Base-by-base conservation (phyloP, 345 rosid genomes). In the Eucalyptus shirleyi region DNA sequence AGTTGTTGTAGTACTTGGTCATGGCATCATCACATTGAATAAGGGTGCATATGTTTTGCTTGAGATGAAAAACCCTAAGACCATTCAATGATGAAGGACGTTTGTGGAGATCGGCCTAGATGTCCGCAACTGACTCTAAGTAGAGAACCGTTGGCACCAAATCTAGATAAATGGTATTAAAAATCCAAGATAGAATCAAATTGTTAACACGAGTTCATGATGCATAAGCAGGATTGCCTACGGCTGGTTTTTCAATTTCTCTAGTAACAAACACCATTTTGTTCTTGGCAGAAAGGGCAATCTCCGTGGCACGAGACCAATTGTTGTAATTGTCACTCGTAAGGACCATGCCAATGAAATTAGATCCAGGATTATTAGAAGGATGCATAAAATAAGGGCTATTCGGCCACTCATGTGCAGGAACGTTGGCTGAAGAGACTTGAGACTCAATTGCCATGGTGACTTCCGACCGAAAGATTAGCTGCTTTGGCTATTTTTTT, bases 201-300 rank as follows among this genome's bases (percentile, higher is more conserved):
- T 62, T 62, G 11, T 67, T 67, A 7, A 32, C 40, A 32, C 2
- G 23, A 32, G 18, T 67, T 34, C 21, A n/a, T 16, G 80, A 67
- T 0, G 12, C 10, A n/a, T 67, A 67, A 34, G 40, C 3, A 67
- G 0, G 77, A 67, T 67, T 5, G 1, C 2, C 19, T 67, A 17
- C 12, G 1, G 5, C 23, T n/a, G 3, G 23, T 8, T 67, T n/a
- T 7, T n/a, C 34, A 7, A n/a, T n/a, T 67, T n/a, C 5, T n/a
- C 40, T 8, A 67, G 40, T 67, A 67, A 16, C 40, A 67, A 67
- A 32, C 40, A 67, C 40, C 11, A 67, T 53, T 53, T 53, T 53
- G 59, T n/a, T 67, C 80, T 67, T 32, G 6, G n/a, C 6, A 6
- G 0, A 67, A 67, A 67, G 40, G 12, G 80, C 77, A 32, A 67